Conservation (phyloP, 164 flowering plant species). For the Hamamelis virginiana region DNA sequence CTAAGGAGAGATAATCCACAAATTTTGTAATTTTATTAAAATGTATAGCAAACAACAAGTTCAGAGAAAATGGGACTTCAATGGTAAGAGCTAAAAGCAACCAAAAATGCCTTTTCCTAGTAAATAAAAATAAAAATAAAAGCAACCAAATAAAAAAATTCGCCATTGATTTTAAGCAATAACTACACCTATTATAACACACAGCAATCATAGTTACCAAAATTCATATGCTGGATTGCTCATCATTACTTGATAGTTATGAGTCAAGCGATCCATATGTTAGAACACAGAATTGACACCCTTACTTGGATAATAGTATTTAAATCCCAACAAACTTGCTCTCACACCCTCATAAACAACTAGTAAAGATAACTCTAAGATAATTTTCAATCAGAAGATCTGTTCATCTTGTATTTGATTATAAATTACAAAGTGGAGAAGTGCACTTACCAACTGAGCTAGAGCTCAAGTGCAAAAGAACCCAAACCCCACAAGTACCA, state of each 20-base stretch:
- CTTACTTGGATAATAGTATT: not conserved
- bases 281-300: not conserved
- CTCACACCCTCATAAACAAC: not conserved
- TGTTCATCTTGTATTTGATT: no score
- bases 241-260: not conserved
- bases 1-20: not conserved
- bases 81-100: not conserved
- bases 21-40: not conserved
- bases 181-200: not conserved
- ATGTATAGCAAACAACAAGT: not conserved
- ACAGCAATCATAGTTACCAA: not conserved
- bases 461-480: no score
- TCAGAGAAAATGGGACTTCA: not conserved
- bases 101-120: no score
- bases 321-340: not conserved
- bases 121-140: no score
- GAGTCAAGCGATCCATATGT: not conserved
- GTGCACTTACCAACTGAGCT: no score
- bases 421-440: no score
- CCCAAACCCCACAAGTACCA: no score
- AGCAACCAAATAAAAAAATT: not conserved
- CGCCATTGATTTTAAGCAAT: not conserved
- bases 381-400: not conserved
- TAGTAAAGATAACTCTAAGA: not conserved
- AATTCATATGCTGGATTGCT: not conserved